A percentile compares a stretch with the other conserved stretches of the same genome.
Conservation (phyloP, 495 filamentous ascomycete species). For the Pyronema omphalodes region DNA sequence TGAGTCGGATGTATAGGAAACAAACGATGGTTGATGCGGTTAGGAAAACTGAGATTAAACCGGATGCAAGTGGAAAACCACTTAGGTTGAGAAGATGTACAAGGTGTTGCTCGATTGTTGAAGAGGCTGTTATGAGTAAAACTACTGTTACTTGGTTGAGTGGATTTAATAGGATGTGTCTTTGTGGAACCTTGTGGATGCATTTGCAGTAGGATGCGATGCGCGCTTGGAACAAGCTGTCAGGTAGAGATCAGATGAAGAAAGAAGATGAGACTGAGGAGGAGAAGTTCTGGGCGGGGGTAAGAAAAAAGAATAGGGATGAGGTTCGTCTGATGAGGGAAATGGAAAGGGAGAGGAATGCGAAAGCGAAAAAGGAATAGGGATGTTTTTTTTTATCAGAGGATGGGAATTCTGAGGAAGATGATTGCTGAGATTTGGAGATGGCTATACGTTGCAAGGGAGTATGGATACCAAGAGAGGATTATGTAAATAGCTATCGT, state of each 20-base stretch:
- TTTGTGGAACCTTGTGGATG: slow-evolving; percentile 28
- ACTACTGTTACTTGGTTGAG: slow-evolving; percentile 19
- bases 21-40: slow-evolving; percentile 23
- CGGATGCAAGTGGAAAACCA: slow-evolving; percentile 3
- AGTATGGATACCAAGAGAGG: too few species aligned
- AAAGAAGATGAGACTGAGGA: neutral
- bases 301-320: neutral
- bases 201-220: slow-evolving; percentile 5
- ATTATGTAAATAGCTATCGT: too few species aligned
- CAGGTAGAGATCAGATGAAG: neutral
- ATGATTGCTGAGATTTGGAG: too few species aligned
- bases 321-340: neutral
- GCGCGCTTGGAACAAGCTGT: neutral
- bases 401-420: neutral
- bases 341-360: neutral
- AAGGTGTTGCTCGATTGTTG: slow-evolving; percentile 24
- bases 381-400: neutral
- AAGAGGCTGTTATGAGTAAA: slow-evolving; percentile 19
- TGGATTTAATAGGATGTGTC: slow-evolving; percentile 26
- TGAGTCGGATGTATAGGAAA: slow-evolving; percentile 11
- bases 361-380: neutral
- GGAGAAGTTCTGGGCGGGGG: neutral
- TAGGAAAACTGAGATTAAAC: slow-evolving; percentile 21
- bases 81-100: slow-evolving; percentile 23
- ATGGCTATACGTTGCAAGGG: too few species aligned